Conservation (phyloP, 768 basidiomycete genomes). For the Suillus hirtellus region DNA sequence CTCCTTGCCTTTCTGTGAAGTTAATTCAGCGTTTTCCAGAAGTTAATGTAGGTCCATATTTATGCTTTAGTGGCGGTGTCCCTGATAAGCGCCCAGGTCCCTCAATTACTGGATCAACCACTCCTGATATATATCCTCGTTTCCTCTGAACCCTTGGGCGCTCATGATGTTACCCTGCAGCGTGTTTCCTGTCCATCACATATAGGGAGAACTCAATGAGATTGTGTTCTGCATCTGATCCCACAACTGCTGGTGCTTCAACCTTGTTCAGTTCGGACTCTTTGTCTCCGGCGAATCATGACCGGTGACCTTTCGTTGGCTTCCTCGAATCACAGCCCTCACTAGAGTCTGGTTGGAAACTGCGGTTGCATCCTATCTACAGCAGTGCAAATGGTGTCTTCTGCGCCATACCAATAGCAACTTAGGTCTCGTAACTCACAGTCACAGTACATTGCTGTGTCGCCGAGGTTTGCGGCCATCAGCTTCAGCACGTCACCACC, state of each 20-base stretch:
- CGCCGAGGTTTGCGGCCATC: background rate
- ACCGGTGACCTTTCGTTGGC: background rate
- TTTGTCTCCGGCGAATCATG: background rate
- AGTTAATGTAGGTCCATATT: conserved; percentile 5
- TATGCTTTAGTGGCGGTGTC: conserved; percentile 5
- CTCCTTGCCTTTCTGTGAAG: background rate
- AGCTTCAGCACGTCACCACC: background rate
- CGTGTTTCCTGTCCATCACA: background rate
- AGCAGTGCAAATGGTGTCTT: background rate
- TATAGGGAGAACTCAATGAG: background rate
- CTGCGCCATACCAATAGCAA: background rate
- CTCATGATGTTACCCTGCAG: background rate
- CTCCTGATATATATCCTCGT: background rate
- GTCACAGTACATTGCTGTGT: background rate
- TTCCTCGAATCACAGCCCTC: background rate
- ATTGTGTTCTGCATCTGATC: background rate
- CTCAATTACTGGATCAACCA: background rate
- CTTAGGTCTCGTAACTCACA: too few species aligned
- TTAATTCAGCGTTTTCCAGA: background rate
- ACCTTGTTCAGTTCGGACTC: background rate
- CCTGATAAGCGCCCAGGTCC: background rate
- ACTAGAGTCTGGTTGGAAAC: background rate
- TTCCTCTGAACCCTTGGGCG: background rate
- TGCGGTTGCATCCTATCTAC: background rate
- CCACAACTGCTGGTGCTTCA: background rate